A percentile compares a stretch with the other conserved stretches of the same genome.
These are phyloP conservation scores for Omphalotus olearius DNA, from an alignment of 1,284 basidiomycete genomes.

Conservation along the genomic window DNA sequence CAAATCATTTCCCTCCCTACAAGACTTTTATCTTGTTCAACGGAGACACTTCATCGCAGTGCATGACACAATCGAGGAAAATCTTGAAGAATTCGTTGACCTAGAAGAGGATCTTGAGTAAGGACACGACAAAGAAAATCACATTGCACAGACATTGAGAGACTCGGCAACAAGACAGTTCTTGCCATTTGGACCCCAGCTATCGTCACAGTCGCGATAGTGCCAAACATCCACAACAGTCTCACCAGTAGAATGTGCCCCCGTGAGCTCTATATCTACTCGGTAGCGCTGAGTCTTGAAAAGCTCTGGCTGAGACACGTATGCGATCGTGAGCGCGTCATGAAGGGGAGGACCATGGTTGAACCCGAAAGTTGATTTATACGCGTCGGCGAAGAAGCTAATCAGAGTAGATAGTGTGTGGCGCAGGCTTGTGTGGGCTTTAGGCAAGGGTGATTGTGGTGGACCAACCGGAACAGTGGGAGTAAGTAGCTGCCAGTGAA, in stretches of 20 bases:
- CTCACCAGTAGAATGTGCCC: conserved; percentile 62
- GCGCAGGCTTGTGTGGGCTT: conserved; percentile 53
- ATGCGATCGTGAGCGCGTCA: conserved; percentile 76
- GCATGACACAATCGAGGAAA: conserved; percentile 54
- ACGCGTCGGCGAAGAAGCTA: conserved; percentile 65
- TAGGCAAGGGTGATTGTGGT: conserved; percentile 26
- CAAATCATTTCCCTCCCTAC: no score
- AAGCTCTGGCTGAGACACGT: conserved; percentile 58
- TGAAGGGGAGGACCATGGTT: conserved; percentile 76
- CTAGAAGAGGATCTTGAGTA: conserved; percentile 31
- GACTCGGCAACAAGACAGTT: conserved; percentile 69
- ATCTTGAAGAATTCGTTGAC: conserved; percentile 61
- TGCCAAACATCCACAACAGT: conserved; percentile 75
- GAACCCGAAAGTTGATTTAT: conserved; percentile 71
- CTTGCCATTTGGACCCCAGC: conserved; percentile 64
- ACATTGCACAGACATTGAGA: conserved; percentile 49
- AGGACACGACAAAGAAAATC: neutral
- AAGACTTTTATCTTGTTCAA: conserved; percentile 29
- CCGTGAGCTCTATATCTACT: conserved; percentile 73
- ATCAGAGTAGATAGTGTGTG: conserved; percentile 72
- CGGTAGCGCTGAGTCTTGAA: conserved; percentile 59
- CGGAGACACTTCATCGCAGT: conserved; percentile 57
- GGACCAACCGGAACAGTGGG: conserved; percentile 19
- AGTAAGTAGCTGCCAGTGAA: conserved; percentile 50
- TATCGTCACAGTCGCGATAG: conserved; percentile 50